Evolutionary conservation across 2,329 filamentous ascomycete species (phyloP).

Genomic region (Aspergillus terreus): DNA sequence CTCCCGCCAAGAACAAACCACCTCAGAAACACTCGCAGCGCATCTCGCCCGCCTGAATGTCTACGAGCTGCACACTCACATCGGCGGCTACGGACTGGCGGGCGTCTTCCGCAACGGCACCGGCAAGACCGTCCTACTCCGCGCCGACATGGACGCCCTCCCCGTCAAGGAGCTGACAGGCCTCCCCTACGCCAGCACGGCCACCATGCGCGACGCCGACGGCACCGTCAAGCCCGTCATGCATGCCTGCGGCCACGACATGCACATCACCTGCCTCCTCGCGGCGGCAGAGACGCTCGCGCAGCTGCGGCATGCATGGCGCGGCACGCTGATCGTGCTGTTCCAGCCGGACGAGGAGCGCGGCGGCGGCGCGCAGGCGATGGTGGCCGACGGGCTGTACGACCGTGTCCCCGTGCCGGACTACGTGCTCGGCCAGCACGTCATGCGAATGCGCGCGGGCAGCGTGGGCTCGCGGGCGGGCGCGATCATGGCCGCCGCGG

Average conservation of each 20-base stretch:
- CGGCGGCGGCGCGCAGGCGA: slow-evolving; percentile 58
- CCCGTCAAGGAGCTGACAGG: slow-evolving; percentile 48
- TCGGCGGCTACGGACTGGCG: slow-evolving; percentile 45
- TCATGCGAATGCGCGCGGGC: slow-evolving; percentile 46
- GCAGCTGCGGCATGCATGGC: slow-evolving; percentile 48
- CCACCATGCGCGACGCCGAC: slow-evolving; percentile 45
- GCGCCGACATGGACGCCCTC: slow-evolving; percentile 50
- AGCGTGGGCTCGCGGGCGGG: slow-evolving; percentile 37
- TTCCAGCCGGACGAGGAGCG: slow-evolving; percentile 69
- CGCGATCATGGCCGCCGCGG: slow-evolving; percentile 42
- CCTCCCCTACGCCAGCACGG: slow-evolving; percentile 46
- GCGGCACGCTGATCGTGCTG: slow-evolving; percentile 59
- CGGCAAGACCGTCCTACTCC: slow-evolving; percentile 44
- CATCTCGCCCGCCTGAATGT: slow-evolving; percentile 35
- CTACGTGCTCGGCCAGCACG: slow-evolving; percentile 55
- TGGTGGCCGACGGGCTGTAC: slow-evolving; percentile 59
- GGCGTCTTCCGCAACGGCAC: slow-evolving; percentile 42
- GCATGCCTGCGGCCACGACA: slow-evolving; percentile 61
- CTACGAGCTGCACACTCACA: slow-evolving; percentile 40
- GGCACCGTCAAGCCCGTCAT: slow-evolving; percentile 54
- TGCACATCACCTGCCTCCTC: slow-evolving; percentile 57
- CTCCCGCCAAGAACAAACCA: slow-evolving; percentile 54
- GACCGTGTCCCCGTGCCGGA: slow-evolving; percentile 52
- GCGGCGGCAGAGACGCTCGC: slow-evolving; percentile 52
- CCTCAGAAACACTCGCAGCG: slow-evolving; percentile 46